Conservation (phyloP, 2,329 filamentous ascomycete species). For the Madurella fahalii region DNA sequence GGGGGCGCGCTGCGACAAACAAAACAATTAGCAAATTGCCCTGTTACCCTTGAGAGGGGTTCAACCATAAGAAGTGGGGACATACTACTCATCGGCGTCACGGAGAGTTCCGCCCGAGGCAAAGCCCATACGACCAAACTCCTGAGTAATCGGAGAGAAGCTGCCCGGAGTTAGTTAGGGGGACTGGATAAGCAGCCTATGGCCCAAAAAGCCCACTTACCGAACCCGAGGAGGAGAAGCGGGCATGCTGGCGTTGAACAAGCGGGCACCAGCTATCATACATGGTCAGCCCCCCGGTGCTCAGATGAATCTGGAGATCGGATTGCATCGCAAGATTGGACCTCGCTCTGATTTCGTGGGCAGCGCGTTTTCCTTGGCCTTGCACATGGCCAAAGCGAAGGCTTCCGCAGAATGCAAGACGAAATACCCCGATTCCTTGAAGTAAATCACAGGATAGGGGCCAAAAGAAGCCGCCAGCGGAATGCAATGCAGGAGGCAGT, state of each 20-base stretch:
- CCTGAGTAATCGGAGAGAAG: slow-evolving; percentile 12
- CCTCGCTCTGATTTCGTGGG: no score
- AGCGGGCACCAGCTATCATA: slow-evolving; percentile 1
- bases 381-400: no score
- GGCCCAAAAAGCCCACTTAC: background rate
- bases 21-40: background rate
- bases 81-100: slow-evolving; percentile 6
- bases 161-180: slow-evolving; percentile 3
- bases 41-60: background rate
- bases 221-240: slow-evolving; percentile 9
- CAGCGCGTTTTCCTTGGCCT: no score
- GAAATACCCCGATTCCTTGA: no score
- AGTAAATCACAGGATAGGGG: no score
- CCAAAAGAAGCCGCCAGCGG: background rate
- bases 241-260: background rate
- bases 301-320: background rate
- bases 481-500: background rate
- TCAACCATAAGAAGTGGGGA: background rate
- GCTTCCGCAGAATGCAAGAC: no score
- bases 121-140: slow-evolving; percentile 4
- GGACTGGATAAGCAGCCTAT: background rate
- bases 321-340: no score
- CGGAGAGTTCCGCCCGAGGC: slow-evolving; percentile 1
- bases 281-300: background rate
- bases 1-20: background rate